A percentile compares a stretch with the other conserved stretches of the same genome.
Evolutionary conservation across 192 early-diverging fungal species (phyloP).

Genomic region (Backusella macrospora): DNA sequence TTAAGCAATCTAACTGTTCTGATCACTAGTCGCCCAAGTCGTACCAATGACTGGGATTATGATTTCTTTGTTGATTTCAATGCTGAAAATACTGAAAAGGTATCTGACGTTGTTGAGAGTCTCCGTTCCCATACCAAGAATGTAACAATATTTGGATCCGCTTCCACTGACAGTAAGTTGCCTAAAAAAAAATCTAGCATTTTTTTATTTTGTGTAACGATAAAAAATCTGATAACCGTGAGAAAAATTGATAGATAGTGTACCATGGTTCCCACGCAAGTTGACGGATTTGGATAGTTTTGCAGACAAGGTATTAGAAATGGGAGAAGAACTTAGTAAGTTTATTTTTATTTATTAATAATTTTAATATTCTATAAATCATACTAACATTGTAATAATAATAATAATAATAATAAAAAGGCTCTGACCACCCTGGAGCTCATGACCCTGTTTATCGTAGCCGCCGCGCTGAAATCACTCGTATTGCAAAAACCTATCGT

Average conservation of each 20-base stretch:
- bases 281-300: slow-evolving; percentile 90
- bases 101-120: slow-evolving; percentile 60
- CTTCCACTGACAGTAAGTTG: slow-evolving; percentile 42
- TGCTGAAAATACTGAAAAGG: slow-evolving; percentile 60
- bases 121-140: slow-evolving; percentile 72
- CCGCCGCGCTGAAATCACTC: slow-evolving; percentile 82
- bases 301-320: slow-evolving; percentile 89
- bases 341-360: neutral
- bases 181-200: neutral
- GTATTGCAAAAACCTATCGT: slow-evolving; percentile 78
- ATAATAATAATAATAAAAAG: too few species aligned
- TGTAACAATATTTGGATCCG: slow-evolving; percentile 63
- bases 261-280: slow-evolving; percentile 96
- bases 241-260: slow-evolving; percentile 37
- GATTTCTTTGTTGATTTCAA: slow-evolving; percentile 95
- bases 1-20: too few species aligned
- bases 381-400: neutral
- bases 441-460: slow-evolving; percentile 82
- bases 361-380: neutral
- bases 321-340: slow-evolving; percentile 82
- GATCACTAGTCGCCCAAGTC: slow-evolving; percentile 69
- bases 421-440: slow-evolving; percentile 93
- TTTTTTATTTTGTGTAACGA: too few species aligned
- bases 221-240: slow-evolving; percentile 5
- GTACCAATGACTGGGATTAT: slow-evolving; percentile 77